Base-by-base conservation (phyloP, 1,284 basidiomycete species). In the Marasmius oreades region DNA sequence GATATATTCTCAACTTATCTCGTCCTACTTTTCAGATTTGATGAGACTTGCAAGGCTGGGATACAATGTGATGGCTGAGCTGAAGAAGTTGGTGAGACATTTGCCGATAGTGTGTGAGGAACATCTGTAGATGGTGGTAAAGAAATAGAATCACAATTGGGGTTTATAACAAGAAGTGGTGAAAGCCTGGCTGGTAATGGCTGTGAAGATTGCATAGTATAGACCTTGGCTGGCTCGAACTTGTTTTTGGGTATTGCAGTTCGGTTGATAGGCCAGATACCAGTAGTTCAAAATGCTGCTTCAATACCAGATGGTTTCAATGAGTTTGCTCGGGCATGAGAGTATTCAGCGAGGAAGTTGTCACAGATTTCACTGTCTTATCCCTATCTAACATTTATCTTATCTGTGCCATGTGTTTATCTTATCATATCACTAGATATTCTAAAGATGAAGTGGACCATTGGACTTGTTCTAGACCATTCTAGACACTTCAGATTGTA, bases 181-280 rank as follows among this genome's bases (percentile, higher is more conserved):
- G 56, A 52, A 22, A 48, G 33, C 18, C 18, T 3, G 3, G 43
- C 28, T 39, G 58, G 55, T 4, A 59, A 6, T 2, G 58, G 58
- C 26, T 36, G 55, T 5, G 55, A 31, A 10, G 58, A 33, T 50
- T 56, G 26, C 10, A 51, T 59, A 10, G 55, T 53, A 12, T 23
- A 52, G 31, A 42, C 39, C 26, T 56, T 56, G 36, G 59, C 44
- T 8, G 56, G 62, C 23, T 58, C 59, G 47, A 43, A 62, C 8
- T 36, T 51, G 1, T 31, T 31, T 22, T 31, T 22, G 3, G 59
- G 50, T 22, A 62, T 58, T 16, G 50, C 57, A n/a, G 51, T 24
- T 8, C 37, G 59, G 53, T 65, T 55, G 18, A 65, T 46, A 22
- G 61, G 64, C 33, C 48, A 57, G 43, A 64, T 58, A 5, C 65